phyloP scores from a whole-genome alignment of 345 rosid genomes.

The Rhodamnia rubescens region DNA sequence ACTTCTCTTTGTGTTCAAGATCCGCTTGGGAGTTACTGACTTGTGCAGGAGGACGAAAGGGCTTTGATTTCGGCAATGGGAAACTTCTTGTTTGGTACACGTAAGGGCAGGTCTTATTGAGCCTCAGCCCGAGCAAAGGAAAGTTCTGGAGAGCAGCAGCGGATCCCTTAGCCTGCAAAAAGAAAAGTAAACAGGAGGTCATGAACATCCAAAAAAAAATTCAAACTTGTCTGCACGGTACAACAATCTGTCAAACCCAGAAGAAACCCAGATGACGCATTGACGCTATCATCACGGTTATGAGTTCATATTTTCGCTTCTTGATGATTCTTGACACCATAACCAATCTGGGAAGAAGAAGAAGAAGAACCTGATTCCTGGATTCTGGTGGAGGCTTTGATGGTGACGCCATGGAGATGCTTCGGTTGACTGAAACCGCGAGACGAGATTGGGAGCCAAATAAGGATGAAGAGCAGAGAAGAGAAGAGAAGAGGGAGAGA shows the following conservation, averaged over 20 bases:
- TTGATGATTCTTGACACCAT: neutral
- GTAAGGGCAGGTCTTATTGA: neutral
- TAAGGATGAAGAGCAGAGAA: neutral
- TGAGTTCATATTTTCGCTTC: neutral
- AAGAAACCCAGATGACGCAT: neutral
- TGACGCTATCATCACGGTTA: neutral
- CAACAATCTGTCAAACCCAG: neutral
- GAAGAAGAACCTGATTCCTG: neutral
- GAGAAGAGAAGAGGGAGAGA: neutral
- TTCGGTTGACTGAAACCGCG: neutral
- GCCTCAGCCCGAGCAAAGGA: conserved; percentile 12
- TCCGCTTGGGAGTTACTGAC: neutral
- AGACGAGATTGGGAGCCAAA: neutral
- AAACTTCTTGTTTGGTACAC: neutral
- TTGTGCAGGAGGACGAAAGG: neutral
- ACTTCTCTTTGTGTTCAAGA: conserved; percentile 8
- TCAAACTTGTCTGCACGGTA: neutral
- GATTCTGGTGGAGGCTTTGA: neutral
- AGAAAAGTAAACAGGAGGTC: neutral
- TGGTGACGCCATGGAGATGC: neutral
- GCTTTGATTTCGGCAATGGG: neutral
- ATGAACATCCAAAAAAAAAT: neutral
- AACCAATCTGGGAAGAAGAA: neutral
- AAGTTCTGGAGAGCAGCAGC: neutral
- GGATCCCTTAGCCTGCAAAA: neutral